Conservation (phyloP, 495 filamentous ascomycete genomes). For the Lasiosphaeris hirsuta region DNA sequence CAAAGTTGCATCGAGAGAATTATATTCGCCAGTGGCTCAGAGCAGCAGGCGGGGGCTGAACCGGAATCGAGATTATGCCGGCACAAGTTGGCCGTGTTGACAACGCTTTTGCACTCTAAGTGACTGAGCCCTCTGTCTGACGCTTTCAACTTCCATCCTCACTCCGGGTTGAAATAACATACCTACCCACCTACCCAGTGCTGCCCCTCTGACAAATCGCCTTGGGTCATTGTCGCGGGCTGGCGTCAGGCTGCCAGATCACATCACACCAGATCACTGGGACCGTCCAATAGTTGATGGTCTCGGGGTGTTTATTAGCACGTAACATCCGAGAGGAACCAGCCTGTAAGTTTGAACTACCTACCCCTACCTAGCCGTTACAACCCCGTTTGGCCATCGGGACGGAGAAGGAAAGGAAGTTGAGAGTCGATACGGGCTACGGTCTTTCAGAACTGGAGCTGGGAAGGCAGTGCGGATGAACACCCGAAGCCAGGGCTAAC, state of each 20-base stretch:
- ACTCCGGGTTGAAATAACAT: background rate
- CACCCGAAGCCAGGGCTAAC: too few relatives aligned
- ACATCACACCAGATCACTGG: background rate
- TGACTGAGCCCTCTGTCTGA: background rate
- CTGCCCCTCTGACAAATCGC: background rate
- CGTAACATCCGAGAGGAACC: too few relatives aligned
- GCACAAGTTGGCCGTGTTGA: background rate
- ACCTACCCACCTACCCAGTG: background rate
- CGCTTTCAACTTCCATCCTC: background rate
- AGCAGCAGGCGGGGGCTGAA: constrained; percentile 16
- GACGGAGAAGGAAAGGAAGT: too few relatives aligned
- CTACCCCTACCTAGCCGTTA: too few relatives aligned
- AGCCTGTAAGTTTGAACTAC: too few relatives aligned
- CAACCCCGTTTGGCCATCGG: too few relatives aligned
- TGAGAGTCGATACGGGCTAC: too few relatives aligned
- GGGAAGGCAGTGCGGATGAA: too few relatives aligned
- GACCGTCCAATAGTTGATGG: too few relatives aligned
- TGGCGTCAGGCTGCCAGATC: constrained; percentile 14
- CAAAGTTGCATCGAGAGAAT: constrained; percentile 13
- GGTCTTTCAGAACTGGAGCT: too few relatives aligned
- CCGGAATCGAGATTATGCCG: background rate
- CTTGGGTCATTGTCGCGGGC: constrained; percentile 11
- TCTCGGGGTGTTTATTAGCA: too few relatives aligned
- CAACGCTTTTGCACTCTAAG: background rate
- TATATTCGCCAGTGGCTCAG: constrained; percentile 13